A percentile compares a stretch with the other conserved stretches of the same genome.
Evolutionary conservation across 176 grass and related monocot species (phyloP).

Genomic region (Lolium perenne): DNA sequence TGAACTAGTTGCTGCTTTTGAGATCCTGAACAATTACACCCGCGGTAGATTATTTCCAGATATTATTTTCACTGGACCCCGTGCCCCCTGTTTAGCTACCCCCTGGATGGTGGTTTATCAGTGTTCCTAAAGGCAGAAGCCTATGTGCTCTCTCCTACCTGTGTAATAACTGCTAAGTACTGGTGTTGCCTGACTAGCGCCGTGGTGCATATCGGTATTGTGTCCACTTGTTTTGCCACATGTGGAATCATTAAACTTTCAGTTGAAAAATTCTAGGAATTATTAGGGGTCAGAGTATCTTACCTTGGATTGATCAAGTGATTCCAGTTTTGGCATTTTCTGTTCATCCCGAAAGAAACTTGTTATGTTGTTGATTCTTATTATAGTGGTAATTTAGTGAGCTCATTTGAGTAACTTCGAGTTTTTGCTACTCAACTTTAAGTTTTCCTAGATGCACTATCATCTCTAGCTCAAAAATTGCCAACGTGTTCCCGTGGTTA

Average conservation of each 20-base stretch:
- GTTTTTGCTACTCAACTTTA: background rate
- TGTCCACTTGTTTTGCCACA: background rate
- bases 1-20: conserved; percentile 15
- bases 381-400: background rate
- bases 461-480: conserved; percentile 17
- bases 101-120: background rate
- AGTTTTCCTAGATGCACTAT: background rate
- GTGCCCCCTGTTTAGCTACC: background rate
- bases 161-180: no score
- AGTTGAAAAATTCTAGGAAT: background rate
- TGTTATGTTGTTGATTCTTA: background rate
- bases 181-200: background rate
- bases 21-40: conserved; percentile 1
- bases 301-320: conserved; percentile 1
- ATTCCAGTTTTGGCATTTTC: background rate
- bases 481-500: background rate
- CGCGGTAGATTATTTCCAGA: background rate
- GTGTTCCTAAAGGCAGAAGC: background rate
- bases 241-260: background rate
- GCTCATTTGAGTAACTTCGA: background rate
- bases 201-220: background rate
- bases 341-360: background rate
- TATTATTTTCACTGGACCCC: background rate
- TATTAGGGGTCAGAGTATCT: background rate
- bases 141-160: background rate